These are phyloP conservation scores for Hyaloscypha finlandica DNA, from an alignment of 495 filamentous ascomycete genomes.

Conservation along the genomic window DNA sequence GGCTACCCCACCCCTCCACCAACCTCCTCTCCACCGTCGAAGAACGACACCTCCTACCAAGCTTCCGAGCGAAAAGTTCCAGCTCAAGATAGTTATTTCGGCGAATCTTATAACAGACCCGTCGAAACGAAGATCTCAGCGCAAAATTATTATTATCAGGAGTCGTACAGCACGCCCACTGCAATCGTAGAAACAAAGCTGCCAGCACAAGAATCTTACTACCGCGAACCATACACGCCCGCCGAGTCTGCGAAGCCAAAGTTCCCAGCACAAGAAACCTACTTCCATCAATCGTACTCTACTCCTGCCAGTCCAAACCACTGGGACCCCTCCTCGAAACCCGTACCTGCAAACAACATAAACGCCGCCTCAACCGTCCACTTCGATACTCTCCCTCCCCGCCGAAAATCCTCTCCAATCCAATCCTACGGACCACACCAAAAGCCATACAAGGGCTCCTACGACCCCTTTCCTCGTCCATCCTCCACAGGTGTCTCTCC, in stretches of 20 bases:
- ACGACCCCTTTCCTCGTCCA: not conserved
- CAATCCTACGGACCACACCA: not conserved
- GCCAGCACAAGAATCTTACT: conserved; percentile 1
- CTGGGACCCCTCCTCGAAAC: conserved; percentile 10
- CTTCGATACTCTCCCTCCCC: conserved; percentile 10
- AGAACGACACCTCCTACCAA: not conserved
- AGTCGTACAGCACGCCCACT: not conserved
- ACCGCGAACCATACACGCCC: not conserved
- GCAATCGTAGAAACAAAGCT: not conserved
- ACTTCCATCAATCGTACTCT: conserved; percentile 23
- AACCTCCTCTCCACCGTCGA: conserved; percentile 24
- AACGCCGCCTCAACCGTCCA: not conserved
- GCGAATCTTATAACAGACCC: conserved; percentile 1
- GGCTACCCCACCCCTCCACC: conserved; percentile 29
- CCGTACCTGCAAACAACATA: not conserved
- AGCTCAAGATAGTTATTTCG: not conserved
- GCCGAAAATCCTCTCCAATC: conserved; percentile 9
- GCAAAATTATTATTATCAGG: not conserved
- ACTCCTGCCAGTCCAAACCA: conserved; percentile 14
- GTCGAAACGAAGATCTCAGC: not conserved
- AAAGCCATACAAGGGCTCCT: conserved; percentile 2
- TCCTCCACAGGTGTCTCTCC: conserved; percentile 15
- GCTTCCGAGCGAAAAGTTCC: not conserved
- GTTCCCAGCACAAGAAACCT: conserved; percentile 14
- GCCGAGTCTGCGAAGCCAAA: not conserved